Base-by-base conservation (phyloP, 2,329 filamentous ascomycete species). In the Aspergillus sp. region DNA sequence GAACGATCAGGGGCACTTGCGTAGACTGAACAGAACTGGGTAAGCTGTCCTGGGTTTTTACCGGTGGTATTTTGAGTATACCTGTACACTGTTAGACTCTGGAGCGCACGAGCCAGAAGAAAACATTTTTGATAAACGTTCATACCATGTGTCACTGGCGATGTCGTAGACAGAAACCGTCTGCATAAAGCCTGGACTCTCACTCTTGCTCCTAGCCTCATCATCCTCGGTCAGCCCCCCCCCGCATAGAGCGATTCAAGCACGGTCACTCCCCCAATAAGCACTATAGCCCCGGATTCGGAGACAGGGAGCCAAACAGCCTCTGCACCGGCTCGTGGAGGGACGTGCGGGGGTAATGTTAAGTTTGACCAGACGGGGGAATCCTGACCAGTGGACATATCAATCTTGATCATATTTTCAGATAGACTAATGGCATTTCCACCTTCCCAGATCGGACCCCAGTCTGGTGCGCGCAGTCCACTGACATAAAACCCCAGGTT, bases 401-500 rank as follows among this genome's bases (percentile, higher is more conserved):
- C 81, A 7, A 90, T 71, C 0, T 80, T 79, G 64, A 91, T 83
- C 30, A 91, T 73, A 1, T 75, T 83, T 55, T 83, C 68, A 1
- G 86, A 85, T 3, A 80, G 71, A 0, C 65, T 53, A 3, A 75
- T 75, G 0, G 70, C 66, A 26, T 79, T 75, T 5, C 15, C 12
- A 1, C 56, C 53, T 6, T 67, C 53, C 11, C 67, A 66, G 44
- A 90, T 81, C 0, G 78, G 73, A 0, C 84, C 85, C 64, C 75
- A 80, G 12, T 72, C 71, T 0, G 77, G 70, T 0, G 84, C 79
- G 15, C 76, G 81, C 70, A 88, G 74, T 0, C 89, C 89, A 0
- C 85, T 84, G 62, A 91, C 89, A 64, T 90, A 90, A 77, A 85
- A 91, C 0, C 86, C 87, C 62, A 85, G 80, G 61, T 89, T 87